phyloP scores from a whole-genome alignment of 2,329 filamentous ascomycete species.

The Cryphonectria naterciae region DNA sequence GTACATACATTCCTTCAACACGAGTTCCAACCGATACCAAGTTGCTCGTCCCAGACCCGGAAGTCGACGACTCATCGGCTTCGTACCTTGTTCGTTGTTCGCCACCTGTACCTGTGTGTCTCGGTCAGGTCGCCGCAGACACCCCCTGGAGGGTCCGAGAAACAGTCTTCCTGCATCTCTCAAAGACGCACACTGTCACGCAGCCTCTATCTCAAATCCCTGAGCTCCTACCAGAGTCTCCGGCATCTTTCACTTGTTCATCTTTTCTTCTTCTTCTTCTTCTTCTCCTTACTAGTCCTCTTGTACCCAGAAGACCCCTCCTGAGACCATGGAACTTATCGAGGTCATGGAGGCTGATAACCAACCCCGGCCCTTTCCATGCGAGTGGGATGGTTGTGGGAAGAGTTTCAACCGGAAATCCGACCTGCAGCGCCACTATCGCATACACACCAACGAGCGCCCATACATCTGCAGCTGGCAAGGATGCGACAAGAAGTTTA shows the following conservation, averaged over 20 bases:
- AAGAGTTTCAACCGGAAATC: constrained; percentile 76
- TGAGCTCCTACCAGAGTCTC: not conserved
- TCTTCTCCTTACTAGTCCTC: too few relatives aligned
- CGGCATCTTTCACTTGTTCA: not conserved
- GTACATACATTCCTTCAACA: not conserved
- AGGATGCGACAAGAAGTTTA: constrained; percentile 71
- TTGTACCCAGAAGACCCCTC: not conserved
- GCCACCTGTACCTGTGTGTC: constrained; percentile 8
- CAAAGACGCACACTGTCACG: not conserved
- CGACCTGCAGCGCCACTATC: constrained; percentile 70
- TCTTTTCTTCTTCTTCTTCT: not conserved
- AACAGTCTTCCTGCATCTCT: constrained; percentile 1
- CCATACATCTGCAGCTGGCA: constrained; percentile 65
- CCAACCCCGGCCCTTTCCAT: constrained; percentile 64
- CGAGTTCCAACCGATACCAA: not conserved
- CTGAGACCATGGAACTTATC: constrained; percentile 59
- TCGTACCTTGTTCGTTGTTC: not conserved
- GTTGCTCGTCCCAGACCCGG: not conserved
- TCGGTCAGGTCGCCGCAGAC: constrained; percentile 1
- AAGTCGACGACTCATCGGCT: not conserved
- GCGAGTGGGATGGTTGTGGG: constrained; percentile 64
- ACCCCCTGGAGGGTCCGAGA: not conserved
- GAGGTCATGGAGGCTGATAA: constrained; percentile 68
- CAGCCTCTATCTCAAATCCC: not conserved
- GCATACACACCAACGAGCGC: constrained; percentile 73